Conservation (phyloP, 2,329 filamentous ascomycete species). For the Orbilia ellipsospora region DNA sequence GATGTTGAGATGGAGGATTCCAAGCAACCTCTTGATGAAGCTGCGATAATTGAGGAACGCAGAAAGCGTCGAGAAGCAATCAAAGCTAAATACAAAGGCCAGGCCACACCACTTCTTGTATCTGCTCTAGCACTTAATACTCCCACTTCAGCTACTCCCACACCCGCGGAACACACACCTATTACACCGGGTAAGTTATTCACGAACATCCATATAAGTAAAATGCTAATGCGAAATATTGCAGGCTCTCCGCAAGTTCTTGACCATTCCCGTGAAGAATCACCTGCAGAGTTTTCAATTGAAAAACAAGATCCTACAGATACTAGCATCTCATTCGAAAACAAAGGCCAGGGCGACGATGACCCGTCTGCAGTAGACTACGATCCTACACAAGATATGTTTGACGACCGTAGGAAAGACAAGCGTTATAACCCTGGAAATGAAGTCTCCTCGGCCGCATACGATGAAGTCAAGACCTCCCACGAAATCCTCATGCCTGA, state of each 20-base stretch:
- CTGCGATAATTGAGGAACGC: conserved; percentile 83
- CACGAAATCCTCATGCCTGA: conserved; percentile 60
- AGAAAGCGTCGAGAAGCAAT: conserved; percentile 86
- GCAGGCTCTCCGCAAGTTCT: conserved; percentile 47
- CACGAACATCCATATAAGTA: background rate
- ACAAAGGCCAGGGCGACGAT: conserved; percentile 68
- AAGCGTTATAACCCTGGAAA: conserved; percentile 72
- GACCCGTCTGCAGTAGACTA: conserved; percentile 93
- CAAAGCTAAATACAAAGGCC: conserved; percentile 79
- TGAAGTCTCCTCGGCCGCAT: conserved; percentile 68
- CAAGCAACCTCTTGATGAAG: conserved; percentile 75
- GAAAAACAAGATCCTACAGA: conserved; percentile 68
- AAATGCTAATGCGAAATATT: conserved; percentile 8
- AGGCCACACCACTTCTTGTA: conserved; percentile 77
- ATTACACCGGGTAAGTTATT: conserved; percentile 42
- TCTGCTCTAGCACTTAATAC: conserved; percentile 75
- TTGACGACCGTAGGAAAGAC: conserved; percentile 78
- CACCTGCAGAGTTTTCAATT: conserved; percentile 71
- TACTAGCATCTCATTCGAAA: conserved; percentile 59
- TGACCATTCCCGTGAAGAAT: conserved; percentile 66
- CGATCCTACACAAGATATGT: conserved; percentile 83
- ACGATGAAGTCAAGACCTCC: conserved; percentile 70
- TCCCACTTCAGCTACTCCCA: conserved; percentile 67
- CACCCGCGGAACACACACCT: conserved; percentile 63
- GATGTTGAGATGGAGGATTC: conserved; percentile 63